Conservation (phyloP, 2,329 filamentous ascomycete genomes). For the Furcasterigmium sp. region DNA sequence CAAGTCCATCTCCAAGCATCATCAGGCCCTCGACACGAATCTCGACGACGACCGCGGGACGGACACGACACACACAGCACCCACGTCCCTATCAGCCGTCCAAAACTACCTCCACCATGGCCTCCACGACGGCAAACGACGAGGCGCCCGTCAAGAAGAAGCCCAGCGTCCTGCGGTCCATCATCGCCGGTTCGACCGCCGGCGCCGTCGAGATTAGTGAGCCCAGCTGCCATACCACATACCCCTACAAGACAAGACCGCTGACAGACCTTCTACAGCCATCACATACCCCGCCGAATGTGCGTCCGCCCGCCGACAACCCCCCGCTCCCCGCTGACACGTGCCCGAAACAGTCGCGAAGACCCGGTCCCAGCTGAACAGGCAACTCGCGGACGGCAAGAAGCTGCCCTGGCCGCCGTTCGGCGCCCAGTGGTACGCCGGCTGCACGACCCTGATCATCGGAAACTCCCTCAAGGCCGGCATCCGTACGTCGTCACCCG, state of each 20-base stretch:
- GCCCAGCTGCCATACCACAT: conserved; percentile 11
- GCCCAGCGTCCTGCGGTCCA: conserved; percentile 80
- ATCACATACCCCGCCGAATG: conserved; percentile 95
- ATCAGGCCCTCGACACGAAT: too few species aligned
- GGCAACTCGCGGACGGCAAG: conserved; percentile 70
- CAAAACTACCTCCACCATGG: conserved; percentile 11
- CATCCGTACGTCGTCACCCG: conserved; percentile 59
- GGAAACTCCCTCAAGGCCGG: conserved; percentile 96
- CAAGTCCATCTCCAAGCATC: conserved; percentile 2
- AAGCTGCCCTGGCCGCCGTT: conserved; percentile 96
- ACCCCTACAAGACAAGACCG: neutral
- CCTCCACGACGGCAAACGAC: conserved; percentile 14
- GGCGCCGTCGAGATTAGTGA: conserved; percentile 90
- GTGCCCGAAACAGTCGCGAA: conserved; percentile 65
- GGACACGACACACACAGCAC: neutral
- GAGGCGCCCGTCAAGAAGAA: conserved; percentile 34
- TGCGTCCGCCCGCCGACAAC: conserved; percentile 34
- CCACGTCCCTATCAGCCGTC: neutral
- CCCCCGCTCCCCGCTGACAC: conserved; percentile 3
- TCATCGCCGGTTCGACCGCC: conserved; percentile 87
- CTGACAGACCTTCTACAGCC: conserved; percentile 35
- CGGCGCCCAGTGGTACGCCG: conserved; percentile 92
- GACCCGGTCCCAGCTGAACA: conserved; percentile 90
- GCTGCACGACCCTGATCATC: conserved; percentile 93
- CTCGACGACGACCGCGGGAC: conserved; percentile 3